These are phyloP conservation scores for Carex scoparia DNA, from an alignment of 176 grass and related monocot species.

Conservation along the genomic window DNA sequence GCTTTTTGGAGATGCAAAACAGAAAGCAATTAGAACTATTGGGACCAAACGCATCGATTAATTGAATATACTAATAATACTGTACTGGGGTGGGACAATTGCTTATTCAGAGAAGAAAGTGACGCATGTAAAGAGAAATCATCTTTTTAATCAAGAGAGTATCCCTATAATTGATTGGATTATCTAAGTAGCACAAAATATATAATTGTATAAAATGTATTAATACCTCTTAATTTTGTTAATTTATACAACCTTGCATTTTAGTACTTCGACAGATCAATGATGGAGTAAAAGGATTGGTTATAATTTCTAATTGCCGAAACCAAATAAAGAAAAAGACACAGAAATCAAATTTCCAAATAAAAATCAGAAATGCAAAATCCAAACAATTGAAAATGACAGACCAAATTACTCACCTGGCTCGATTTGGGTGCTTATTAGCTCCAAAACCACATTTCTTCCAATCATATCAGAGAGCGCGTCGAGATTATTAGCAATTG, in stretches of 20 bases:
- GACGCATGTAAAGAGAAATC: background rate
- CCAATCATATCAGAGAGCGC: conserved; percentile 85
- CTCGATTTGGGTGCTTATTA: conserved; percentile 86
- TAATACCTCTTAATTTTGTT: background rate
- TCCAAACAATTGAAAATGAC: background rate
- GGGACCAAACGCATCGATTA: conserved; percentile 31
- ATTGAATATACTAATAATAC: conserved; percentile 17
- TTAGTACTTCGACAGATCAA: background rate
- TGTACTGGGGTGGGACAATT: background rate
- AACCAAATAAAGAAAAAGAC: conserved; percentile 19
- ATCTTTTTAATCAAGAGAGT: background rate
- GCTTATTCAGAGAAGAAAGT: conserved; percentile 21
- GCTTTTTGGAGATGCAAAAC: conserved; percentile 9
- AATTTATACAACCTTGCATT: background rate
- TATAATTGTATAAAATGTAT: background rate
- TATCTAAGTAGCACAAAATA: background rate
- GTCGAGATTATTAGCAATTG: conserved; percentile 69
- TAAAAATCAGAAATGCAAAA: background rate
- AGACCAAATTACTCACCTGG: conserved; percentile 42
- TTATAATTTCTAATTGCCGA: background rate
- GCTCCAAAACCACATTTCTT: conserved; percentile 69
- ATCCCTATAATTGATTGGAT: background rate
- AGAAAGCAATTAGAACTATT: conserved; percentile 24
- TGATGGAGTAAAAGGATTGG: background rate
- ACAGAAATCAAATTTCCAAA: background rate